Percentiles rank a stretch among this genome's conserved stretches.
These are phyloP conservation scores for Suhomyces xylopsoci DNA, from an alignment of 805 yeast species.

Conservation along the genomic window DNA sequence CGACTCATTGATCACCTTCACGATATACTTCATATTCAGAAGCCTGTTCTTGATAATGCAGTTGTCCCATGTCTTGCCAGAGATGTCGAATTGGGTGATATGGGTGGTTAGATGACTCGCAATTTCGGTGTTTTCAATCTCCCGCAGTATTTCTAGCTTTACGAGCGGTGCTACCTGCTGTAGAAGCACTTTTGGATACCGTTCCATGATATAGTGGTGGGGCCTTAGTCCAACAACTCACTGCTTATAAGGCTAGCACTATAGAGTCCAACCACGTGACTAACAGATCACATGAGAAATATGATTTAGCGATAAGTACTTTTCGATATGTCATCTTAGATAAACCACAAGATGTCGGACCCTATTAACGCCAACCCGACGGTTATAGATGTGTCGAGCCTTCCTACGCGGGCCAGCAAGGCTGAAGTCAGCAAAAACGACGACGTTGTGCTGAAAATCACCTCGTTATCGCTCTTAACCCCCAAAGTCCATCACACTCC, in stretches of 20 bases:
- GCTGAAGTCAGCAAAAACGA: conserved; percentile 11
- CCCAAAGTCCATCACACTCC: conserved; percentile 1
- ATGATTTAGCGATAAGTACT: neutral
- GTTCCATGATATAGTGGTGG: conserved; percentile 22
- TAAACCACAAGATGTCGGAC: conserved; percentile 54
- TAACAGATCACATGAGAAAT: neutral
- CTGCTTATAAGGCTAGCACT: too few species aligned
- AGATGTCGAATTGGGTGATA: conserved; percentile 17
- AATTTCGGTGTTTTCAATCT: conserved; percentile 13
- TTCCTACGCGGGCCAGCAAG: conserved; percentile 60
- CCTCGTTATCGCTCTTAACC: conserved; percentile 30
- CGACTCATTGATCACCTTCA: conserved; percentile 10
- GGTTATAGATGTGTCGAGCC: conserved; percentile 66
- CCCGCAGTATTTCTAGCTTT: conserved; percentile 10
- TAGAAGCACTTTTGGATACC: conserved; percentile 23
- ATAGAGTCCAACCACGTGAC: neutral
- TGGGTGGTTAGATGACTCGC: conserved; percentile 5
- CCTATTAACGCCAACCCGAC: conserved; percentile 91
- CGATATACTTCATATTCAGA: conserved; percentile 30
- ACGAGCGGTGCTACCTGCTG: conserved; percentile 38
- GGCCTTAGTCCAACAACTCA: too few species aligned
- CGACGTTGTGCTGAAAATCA: conserved; percentile 24
- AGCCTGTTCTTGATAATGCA: conserved; percentile 34
- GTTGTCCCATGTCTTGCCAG: conserved; percentile 34
- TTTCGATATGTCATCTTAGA: neutral